Evolutionary conservation across 108 stramenopile genomes (phyloP), one percentile per base, ranked within the genome.

Genomic region (Nannochloropsis salina): DNA sequence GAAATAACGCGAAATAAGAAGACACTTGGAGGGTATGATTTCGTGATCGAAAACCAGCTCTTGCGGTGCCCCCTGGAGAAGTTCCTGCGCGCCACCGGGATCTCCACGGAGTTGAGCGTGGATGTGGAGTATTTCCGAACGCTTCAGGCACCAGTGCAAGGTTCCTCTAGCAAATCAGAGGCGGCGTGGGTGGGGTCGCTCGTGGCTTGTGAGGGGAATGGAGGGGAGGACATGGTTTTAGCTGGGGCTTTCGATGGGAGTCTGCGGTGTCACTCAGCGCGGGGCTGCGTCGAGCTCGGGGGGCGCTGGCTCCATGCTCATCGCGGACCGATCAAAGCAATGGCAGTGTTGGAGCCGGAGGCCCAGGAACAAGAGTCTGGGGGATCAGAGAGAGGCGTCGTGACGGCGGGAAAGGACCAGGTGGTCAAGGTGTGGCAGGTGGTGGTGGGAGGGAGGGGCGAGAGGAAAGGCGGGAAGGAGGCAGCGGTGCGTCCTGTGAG

Each of bases 81-180:
- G 41, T 84, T 84, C 1, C 15, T 84, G 45, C 84, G 42, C 51
- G 40, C 45, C 61, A 61, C 41, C 12, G 41, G 84, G 40, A 10
- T 84, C 12, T 84, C 84, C 12, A 84, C 84, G 15, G 84, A 84
- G 84, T 44, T 1, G 79, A 80, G 12, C 79, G 18, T 84, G 15
- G 18, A 41, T 41, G 51, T 84, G 47, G 47, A 74, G 40, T 84
- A 84, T 42, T 79, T 44, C 45, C 47, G 40, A 43, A 43, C 82
- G 41, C 42, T 43, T 10, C 82, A 82, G 82, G 42, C 42, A 18
- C 41, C 41, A 18, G 18, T 42, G 10, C 12, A 41, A 18, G 82
- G 82, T 18, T 15, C 42, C 1, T 15, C 12, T 15, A 82, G 82
- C 82, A 82, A 43, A 15, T 18, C 82, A 10, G 42, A 41, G 41